Percentiles rank a stretch among this genome's conserved stretches.
Conservation (phyloP, 2,329 filamentous ascomycete species). For the Cladophialophora carrionii region DNA sequence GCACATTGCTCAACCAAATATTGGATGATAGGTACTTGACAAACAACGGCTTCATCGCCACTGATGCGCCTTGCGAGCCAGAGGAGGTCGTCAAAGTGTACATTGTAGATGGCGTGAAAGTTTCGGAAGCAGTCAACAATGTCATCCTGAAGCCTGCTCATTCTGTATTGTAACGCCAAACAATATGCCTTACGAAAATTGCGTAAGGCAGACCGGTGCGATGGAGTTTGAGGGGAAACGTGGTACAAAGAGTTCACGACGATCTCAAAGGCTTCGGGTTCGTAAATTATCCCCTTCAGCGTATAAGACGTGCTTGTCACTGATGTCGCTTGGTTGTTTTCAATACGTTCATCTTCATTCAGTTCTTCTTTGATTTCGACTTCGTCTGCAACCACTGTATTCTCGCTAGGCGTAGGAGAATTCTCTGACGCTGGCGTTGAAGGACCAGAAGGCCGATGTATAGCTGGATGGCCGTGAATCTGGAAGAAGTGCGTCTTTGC, state of each 20-base stretch:
- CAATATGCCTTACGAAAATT: conserved; percentile 31
- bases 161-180: conserved; percentile 32
- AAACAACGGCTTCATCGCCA: conserved; percentile 16
- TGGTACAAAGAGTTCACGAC: conserved; percentile 36
- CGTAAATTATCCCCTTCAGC: conserved; percentile 25
- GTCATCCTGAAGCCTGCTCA: conserved; percentile 32
- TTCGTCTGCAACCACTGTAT: conserved; percentile 7
- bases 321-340: not conserved
- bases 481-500: conserved; percentile 34
- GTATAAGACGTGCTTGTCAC: conserved; percentile 17
- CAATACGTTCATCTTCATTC: not conserved
- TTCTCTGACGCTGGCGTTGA: not conserved
- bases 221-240: conserved; percentile 10
- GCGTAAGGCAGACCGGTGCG: conserved; percentile 8
- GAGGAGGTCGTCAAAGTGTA: conserved; percentile 34
- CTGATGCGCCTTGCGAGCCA: conserved; percentile 32
- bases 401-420: conserved; percentile 7
- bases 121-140: conserved; percentile 34
- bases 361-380: conserved; percentile 15
- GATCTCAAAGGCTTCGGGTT: conserved; percentile 29
- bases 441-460: not conserved
- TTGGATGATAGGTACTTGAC: conserved; percentile 20
- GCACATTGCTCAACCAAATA: conserved; percentile 37
- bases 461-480: conserved; percentile 24
- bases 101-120: conserved; percentile 22